Evolutionary conservation across 1,284 basidiomycete genomes (phyloP), one percentile per base, ranked within the genome.

Genomic region (Vanrija sp.): DNA sequence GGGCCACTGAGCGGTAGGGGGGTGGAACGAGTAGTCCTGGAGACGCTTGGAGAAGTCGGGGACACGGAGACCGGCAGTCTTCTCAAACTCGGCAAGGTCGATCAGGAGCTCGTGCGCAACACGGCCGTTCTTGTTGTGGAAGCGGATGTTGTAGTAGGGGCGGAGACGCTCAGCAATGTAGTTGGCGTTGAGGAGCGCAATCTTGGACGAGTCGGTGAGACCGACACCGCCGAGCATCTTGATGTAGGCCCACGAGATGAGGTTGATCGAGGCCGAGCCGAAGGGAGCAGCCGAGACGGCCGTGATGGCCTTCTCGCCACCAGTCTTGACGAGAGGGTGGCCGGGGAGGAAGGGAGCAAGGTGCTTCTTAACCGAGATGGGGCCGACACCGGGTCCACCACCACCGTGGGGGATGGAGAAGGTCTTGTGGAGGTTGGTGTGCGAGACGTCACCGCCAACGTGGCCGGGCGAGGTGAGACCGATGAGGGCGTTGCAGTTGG

Each of bases 181-280:
- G 78, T 98, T 98, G 55, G 95, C 95, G 68, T 88, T 96, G 49
- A 98, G 83, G 26, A 98, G 82, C 2, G 95, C 90, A 28, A 90
- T 79, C 69, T 89, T 89, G 9, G 93, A 90, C 4, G 91, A 86
- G 63, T 91, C 83, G 42, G 85, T 85, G 43, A 98, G 83, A 16
- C 94, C 95, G 55, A 83, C 78, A 21, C 93, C 94, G 34, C 95
- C 95, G 29, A 98, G 85, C 95, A 98, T 97, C 81, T 91, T 92
- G 81, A 94, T 89, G 76, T 93, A 94, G 16, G 92, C 91, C 95
- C 95, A 98, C 1, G 95, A 97, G 72, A 98, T 98, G 60, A 95
- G 83, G 51, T 93, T 85, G 69, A 98, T 94, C 9, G 91, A 94
- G 0, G 95, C 91, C 61, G 91, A 95, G 45, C 95, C 95, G 73